Base-by-base conservation (phyloP, 768 basidiomycete species). In the Coprinopsis marcescibilis region DNA sequence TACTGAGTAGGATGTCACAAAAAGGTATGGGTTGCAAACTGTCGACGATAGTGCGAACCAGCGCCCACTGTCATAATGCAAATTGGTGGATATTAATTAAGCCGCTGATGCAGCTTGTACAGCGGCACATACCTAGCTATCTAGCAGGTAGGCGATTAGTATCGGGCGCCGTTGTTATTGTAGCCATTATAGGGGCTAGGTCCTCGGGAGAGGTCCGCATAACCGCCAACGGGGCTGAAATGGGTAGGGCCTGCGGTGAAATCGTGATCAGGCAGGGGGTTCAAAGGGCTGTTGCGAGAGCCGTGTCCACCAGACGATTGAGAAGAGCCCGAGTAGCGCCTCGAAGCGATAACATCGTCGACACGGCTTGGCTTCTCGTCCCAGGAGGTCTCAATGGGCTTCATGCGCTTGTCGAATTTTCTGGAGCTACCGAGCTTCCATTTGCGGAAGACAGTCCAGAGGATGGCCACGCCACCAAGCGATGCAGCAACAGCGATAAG, bases 391-490 rank as follows among this genome's bases (percentile, higher is more conserved):
- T 90, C 82, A 60, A 92, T 89, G 50, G 91, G 89, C 49, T 85
- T 79, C 69, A 94, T 78, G 54, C 89, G 87, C 51, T 81, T 79
- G 56, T 89, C 85, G 61, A 92, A 92, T 56, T 78, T 75, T 58
- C 78, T 73, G 24, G 89, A 91, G 48, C 85, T 80, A 45, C 78
- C 80, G 59, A 92, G 81, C 69, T 91, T 90, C 85, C 88, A 91
- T 65, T 92, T 91, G 69, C 90, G 84, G 72, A 92, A 86, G 59
- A 90, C 67, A 39, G 89, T 93, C 90, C 90, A 94, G 52, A 85
- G 71, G 55, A 91, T 80, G 47, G 76, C 75, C 43, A 84, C 59
- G 24, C 75, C 84, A 43, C 80, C 90, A 34, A 91, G 55, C 37
- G 72, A 79, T 4, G 83, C 73, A 3, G 78, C 90, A 43, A 88